These are phyloP conservation scores for Neolentinus lepideus DNA, from an alignment of 1,284 basidiomycete genomes.

Conservation along the genomic window DNA sequence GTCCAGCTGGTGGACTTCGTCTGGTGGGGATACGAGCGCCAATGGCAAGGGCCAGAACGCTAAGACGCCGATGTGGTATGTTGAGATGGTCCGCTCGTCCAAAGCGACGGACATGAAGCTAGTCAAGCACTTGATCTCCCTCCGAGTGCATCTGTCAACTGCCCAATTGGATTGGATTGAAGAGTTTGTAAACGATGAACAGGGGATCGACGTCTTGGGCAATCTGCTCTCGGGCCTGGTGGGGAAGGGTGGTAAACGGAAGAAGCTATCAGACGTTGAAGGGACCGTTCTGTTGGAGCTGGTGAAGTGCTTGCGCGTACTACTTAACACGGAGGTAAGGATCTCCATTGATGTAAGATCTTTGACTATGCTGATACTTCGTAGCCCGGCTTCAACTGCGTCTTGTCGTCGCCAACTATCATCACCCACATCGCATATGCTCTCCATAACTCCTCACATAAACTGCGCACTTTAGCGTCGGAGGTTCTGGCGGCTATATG, in stretches of 20 bases:
- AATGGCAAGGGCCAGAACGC: conserved; percentile 29
- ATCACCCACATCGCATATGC: conserved; percentile 73
- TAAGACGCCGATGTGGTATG: conserved; percentile 52
- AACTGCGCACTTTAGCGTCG: conserved; percentile 64
- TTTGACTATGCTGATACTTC: conserved; percentile 8
- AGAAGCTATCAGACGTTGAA: conserved; percentile 53
- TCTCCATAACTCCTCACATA: conserved; percentile 60
- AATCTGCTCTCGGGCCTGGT: conserved; percentile 53
- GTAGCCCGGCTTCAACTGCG: conserved; percentile 68
- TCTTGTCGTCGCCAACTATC: conserved; percentile 58
- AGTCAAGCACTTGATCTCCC: conserved; percentile 72
- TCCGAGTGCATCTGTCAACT: conserved; percentile 85
- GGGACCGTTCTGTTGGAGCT: conserved; percentile 65
- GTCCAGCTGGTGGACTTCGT: conserved; percentile 64
- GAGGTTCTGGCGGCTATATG: conserved; percentile 84
- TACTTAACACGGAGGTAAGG: conserved; percentile 81
- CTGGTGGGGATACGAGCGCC: conserved; percentile 43
- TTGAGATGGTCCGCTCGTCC: conserved; percentile 45
- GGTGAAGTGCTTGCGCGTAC: conserved; percentile 74
- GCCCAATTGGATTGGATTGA: conserved; percentile 76
- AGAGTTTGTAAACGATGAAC: conserved; percentile 59
- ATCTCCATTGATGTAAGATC: conserved; percentile 3
- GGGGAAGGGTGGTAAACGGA: conserved; percentile 53
- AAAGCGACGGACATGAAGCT: conserved; percentile 54
- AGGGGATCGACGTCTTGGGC: conserved; percentile 63